Evolutionary conservation across 345 rosid genomes (phyloP).

Genomic region (Leavenworthia alabamica): DNA sequence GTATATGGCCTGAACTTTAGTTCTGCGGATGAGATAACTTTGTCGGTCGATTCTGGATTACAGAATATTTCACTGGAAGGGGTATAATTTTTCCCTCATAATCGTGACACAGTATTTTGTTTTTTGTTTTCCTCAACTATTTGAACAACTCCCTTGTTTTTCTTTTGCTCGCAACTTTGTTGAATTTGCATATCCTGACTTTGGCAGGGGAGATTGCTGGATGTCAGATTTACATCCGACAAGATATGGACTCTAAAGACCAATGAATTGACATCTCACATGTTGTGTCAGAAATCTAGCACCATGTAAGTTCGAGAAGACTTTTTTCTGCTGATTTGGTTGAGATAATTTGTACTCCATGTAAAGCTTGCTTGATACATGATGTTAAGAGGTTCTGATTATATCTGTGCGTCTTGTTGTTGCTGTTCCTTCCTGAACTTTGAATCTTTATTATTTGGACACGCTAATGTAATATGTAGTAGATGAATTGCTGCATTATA

Average conservation of each 20-base stretch:
- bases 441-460: conserved; percentile 2
- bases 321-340: conserved; percentile 8
- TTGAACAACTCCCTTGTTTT: not conserved
- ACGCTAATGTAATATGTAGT: not conserved
- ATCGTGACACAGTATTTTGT: not conserved
- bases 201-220: conserved; percentile 64
- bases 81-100: conserved; percentile 34
- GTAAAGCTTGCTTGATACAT: not conserved
- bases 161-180: not conserved
- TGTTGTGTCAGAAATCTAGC: conserved; percentile 34
- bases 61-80: conserved; percentile 56
- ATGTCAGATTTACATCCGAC: conserved; percentile 62
- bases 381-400: conserved; percentile 1
- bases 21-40: conserved; percentile 37
- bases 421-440: not conserved
- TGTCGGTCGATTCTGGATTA: conserved; percentile 46
- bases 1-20: conserved; percentile 43
- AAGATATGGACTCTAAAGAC: conserved; percentile 67
- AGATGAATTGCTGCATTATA: not conserved
- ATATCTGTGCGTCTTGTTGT: not conserved
- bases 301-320: conserved; percentile 50
- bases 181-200: conserved; percentile 9
- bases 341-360: conserved; percentile 4
- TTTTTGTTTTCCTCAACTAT: not conserved
- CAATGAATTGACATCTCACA: conserved; percentile 46